A percentile compares a stretch with the other conserved stretches of the same genome.
Conservation (phyloP, 2,329 filamentous ascomycete genomes). For the Talaromyces marneffei region DNA sequence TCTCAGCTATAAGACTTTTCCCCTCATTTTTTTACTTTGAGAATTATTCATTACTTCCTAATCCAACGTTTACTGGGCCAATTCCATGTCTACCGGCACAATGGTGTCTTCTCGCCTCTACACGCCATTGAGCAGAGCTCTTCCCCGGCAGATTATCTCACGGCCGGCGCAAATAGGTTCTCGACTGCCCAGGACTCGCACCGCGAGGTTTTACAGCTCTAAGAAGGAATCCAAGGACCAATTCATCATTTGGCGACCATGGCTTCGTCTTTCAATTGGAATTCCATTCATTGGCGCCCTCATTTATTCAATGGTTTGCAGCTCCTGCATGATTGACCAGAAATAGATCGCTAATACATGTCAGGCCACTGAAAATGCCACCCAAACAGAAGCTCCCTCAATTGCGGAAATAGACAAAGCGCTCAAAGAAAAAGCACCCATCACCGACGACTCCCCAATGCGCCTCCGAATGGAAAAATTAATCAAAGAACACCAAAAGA, state of each 20-base stretch:
- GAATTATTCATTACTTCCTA: neutral
- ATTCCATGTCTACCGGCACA: neutral
- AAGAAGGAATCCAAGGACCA: slow-evolving; percentile 17
- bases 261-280: slow-evolving; percentile 45
- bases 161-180: slow-evolving; percentile 3
- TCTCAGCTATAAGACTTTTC: neutral
- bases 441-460: slow-evolving; percentile 81
- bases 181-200: slow-evolving; percentile 18
- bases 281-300: slow-evolving; percentile 45
- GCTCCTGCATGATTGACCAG: neutral
- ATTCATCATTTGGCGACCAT: slow-evolving; percentile 41
- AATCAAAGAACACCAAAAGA: slow-evolving; percentile 85
- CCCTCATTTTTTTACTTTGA: neutral
- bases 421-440: slow-evolving; percentile 68
- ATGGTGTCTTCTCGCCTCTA: slow-evolving; percentile 7
- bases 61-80: neutral
- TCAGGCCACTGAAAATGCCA: slow-evolving; percentile 34
- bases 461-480: slow-evolving; percentile 95
- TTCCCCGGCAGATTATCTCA: neutral
- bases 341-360: neutral
- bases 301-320: slow-evolving; percentile 49
- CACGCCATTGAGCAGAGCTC: slow-evolving; percentile 1
- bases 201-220: slow-evolving; percentile 22
- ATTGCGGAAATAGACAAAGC: slow-evolving; percentile 82
- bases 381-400: slow-evolving; percentile 46